Percentiles rank a stretch among this genome's conserved stretches.
Conservation (phyloP, 306 rosid species). For the Albizia julibrissin region DNA sequence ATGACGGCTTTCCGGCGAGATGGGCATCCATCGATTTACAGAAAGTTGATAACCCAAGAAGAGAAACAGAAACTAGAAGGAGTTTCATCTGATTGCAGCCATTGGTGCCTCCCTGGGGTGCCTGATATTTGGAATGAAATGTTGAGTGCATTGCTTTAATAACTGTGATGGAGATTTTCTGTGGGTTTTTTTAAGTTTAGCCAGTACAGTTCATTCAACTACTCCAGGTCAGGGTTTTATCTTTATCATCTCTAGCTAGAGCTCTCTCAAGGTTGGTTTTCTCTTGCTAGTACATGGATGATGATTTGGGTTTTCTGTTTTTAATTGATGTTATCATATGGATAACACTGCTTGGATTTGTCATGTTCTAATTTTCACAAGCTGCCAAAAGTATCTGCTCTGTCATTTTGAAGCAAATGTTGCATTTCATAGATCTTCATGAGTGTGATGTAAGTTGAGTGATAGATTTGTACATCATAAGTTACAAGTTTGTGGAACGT, state of each 20-base stretch:
- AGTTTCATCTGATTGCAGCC: slow-evolving; percentile 94
- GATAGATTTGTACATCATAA: background rate
- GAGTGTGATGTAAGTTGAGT: background rate
- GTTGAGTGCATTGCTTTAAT: slow-evolving; percentile 72
- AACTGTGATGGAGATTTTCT: slow-evolving; percentile 25
- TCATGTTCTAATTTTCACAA: slow-evolving; percentile 25
- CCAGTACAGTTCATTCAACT: slow-evolving; percentile 40
- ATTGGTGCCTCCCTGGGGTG: slow-evolving; percentile 99
- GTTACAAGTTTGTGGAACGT: background rate
- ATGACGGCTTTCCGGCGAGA: slow-evolving; percentile 86
- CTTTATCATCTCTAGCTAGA: slow-evolving; percentile 29
- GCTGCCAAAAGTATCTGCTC: slow-evolving; percentile 28
- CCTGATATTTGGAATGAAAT: slow-evolving; percentile 97
- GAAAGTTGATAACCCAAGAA: slow-evolving; percentile 57
- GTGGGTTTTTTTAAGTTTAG: slow-evolving; percentile 27
- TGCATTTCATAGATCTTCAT: background rate
- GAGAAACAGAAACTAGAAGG: slow-evolving; percentile 57
- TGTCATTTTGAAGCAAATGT: slow-evolving; percentile 8
- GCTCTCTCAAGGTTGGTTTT: slow-evolving; percentile 28
- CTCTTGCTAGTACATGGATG: slow-evolving; percentile 27
- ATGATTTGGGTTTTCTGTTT: slow-evolving; percentile 29
- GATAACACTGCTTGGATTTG: slow-evolving; percentile 33
- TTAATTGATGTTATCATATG: slow-evolving; percentile 29
- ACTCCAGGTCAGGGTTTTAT: slow-evolving; percentile 32
- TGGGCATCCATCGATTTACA: slow-evolving; percentile 90